Percentiles rank a stretch among this genome's conserved stretches.
These are phyloP conservation scores for Colletotrichum sp. DNA, from an alignment of 2,329 filamentous ascomycete genomes.

Conservation along the genomic window DNA sequence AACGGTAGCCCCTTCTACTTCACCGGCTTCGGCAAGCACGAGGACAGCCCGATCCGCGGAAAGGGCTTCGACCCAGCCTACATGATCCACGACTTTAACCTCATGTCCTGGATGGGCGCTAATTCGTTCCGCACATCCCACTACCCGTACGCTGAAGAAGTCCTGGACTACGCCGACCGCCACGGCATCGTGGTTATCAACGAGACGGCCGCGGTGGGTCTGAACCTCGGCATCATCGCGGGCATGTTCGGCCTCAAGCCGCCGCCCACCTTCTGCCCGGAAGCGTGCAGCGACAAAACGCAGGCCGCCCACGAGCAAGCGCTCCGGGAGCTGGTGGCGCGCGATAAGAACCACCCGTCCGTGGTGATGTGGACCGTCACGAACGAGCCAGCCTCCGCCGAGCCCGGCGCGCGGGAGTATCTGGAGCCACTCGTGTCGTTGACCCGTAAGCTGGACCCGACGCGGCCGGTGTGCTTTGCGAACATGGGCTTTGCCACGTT, in stretches of 20 bases:
- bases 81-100: slow-evolving; percentile 34
- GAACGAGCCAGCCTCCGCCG: slow-evolving; percentile 27
- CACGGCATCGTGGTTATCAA: slow-evolving; percentile 32
- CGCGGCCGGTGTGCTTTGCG: slow-evolving; percentile 28
- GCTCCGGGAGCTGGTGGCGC: slow-evolving; percentile 26
- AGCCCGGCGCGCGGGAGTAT: slow-evolving; percentile 26
- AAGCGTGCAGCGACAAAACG: slow-evolving; percentile 21
- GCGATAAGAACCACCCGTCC: slow-evolving; percentile 31
- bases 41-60: slow-evolving; percentile 30
- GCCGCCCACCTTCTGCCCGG: slow-evolving; percentile 23
- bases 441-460: slow-evolving; percentile 28
- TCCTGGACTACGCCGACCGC: slow-evolving; percentile 31
- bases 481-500: slow-evolving; percentile 21
- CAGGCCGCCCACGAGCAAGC: slow-evolving; percentile 25
- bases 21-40: slow-evolving; percentile 33
- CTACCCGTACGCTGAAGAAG: slow-evolving; percentile 34
- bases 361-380: slow-evolving; percentile 31
- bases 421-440: slow-evolving; percentile 28
- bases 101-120: slow-evolving; percentile 32
- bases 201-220: slow-evolving; percentile 31
- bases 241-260: slow-evolving; percentile 9
- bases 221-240: slow-evolving; percentile 25
- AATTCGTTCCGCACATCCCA: slow-evolving; percentile 36
- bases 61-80: slow-evolving; percentile 33
- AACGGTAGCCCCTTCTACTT: slow-evolving; percentile 33